Conservation (phyloP, 163 green algal genomes). For the Prototheca wickerhamii region DNA sequence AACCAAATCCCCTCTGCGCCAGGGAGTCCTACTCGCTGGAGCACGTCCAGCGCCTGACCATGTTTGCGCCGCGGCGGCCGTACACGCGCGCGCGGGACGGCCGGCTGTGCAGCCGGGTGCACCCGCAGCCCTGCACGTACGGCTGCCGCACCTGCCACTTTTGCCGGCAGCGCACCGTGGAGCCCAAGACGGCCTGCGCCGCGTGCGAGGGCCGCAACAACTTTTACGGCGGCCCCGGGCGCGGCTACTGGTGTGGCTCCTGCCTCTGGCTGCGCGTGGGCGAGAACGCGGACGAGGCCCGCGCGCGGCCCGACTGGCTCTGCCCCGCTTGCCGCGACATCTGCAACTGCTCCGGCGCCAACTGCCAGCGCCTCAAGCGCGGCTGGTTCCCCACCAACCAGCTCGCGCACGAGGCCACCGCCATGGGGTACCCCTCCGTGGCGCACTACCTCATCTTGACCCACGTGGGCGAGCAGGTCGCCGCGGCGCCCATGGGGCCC, state of each 20-base stretch:
- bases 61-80: slow-evolving; percentile 4
- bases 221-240: slow-evolving; percentile 15
- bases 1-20: not conserved
- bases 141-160: slow-evolving; percentile 22
- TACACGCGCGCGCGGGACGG: slow-evolving; percentile 12
- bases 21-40: slow-evolving; percentile 17
- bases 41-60: slow-evolving; percentile 9
- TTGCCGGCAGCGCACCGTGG: slow-evolving; percentile 14
- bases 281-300: slow-evolving; percentile 28
- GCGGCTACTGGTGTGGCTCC: slow-evolving; percentile 26
- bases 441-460: slow-evolving; percentile 34
- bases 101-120: slow-evolving; percentile 10
- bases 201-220: slow-evolving; percentile 25
- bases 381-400: slow-evolving; percentile 32
- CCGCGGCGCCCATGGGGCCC: not conserved
- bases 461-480: slow-evolving; percentile 10
- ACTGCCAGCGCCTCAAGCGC: slow-evolving; percentile 25
- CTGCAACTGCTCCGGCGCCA: slow-evolving; percentile 37
- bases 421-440: slow-evolving; percentile 19
- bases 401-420: slow-evolving; percentile 18
- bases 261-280: slow-evolving; percentile 32
- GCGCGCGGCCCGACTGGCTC: slow-evolving; percentile 11
- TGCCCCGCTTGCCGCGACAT: slow-evolving; percentile 34
- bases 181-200: slow-evolving; percentile 24
- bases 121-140: slow-evolving; percentile 18